Evolutionary conservation across 345 rosid species (phyloP), one percentile per base, ranked within the genome.

Genomic region (Gossypium bickii): DNA sequence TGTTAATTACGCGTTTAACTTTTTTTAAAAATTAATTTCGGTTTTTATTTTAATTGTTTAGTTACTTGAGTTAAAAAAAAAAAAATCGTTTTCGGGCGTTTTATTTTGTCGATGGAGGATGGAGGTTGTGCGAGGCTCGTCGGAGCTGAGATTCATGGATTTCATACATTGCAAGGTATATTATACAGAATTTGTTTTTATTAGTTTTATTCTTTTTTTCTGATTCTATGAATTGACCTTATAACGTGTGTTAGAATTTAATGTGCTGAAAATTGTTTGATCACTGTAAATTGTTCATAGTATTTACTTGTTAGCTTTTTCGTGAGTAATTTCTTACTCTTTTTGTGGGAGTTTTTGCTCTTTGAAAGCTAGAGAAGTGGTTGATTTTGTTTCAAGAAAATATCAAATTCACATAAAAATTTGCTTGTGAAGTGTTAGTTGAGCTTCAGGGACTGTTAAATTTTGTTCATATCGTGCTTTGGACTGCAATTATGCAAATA

Each of bases 81-180:
- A 34, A 7, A 56, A 18, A 11, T 18, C 7, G 3, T 12, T 2
- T 60, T n/a, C 49, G 2, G 53, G 66, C 29, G 47, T 22, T 15
- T 25, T 7, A 9, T 4, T 20, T 17, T 34, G 12, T 74, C 74
- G 67, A 87, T 92, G 97, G 88, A 78, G 55, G 71, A 75, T 55
- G 80, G 70, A 34, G 64, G 29, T 61, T 27, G 79, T 48, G 85
- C 80, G 34, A 74, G 41, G 74, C 96, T 94, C 2, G 86, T 80
- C 17, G 87, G 90, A 76, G 76, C 94, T 0, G 96, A 94, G 82
- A 87, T 92, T 89, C 98, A 94, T 85, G 98, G 98, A 60, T 94
- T 94, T 67, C 96, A 80, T 78, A 87, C 92, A 13, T 62, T 83
- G 9, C 80, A 80, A 82, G 98, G 98, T 94, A 12, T 47, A 76